Conservation (phyloP, 2,329 filamentous ascomycete genomes). For the Elsinoe arachidis region DNA sequence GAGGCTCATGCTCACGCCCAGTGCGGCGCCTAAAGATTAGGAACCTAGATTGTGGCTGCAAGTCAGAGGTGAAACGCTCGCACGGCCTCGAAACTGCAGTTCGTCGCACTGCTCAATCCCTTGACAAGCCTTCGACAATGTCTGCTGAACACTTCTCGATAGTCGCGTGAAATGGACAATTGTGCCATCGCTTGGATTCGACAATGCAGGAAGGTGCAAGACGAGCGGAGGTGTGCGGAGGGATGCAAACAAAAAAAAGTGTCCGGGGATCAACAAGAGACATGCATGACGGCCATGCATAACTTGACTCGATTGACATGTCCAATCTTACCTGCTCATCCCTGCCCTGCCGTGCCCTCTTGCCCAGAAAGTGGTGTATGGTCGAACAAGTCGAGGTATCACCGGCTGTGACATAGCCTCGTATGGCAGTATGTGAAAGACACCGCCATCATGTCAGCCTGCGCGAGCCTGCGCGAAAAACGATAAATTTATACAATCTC, state of each 20-base stretch:
- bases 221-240: not conserved
- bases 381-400: too few relatives aligned
- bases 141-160: not conserved
- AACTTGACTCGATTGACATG: not conserved
- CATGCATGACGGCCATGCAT: not conserved
- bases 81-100: slow-evolving; percentile 7
- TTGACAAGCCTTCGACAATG: not conserved
- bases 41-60: not conserved
- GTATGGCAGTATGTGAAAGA: not conserved
- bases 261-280: not conserved
- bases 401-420: not conserved
- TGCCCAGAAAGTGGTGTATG: too few relatives aligned
- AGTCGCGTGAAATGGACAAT: not conserved
- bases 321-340: not conserved
- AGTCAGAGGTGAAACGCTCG: slow-evolving; percentile 10
- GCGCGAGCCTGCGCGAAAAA: not conserved
- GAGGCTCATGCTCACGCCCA: not conserved
- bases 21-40: not conserved
- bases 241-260: not conserved
- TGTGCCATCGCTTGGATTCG: not conserved
- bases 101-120: slow-evolving; percentile 1
- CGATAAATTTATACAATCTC: not conserved
- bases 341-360: not conserved
- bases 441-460: not conserved
- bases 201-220: not conserved